phyloP scores from a whole-genome alignment of 1,139 yeast species.

The Protomyces macrosporus region DNA sequence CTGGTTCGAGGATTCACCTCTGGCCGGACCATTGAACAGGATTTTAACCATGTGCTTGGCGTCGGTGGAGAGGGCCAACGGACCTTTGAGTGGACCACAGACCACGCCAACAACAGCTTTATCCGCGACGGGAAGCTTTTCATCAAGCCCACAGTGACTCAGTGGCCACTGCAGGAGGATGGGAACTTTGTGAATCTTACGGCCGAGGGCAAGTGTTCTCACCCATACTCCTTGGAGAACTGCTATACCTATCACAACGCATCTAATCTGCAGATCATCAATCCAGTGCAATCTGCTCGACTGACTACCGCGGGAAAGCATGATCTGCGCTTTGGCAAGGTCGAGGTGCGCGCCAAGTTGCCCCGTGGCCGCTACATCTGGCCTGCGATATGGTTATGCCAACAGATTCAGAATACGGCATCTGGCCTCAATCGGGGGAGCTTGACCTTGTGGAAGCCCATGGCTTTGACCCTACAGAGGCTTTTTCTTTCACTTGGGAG shows the following conservation, averaged over 20 bases:
- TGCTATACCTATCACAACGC: slow-evolving; percentile 29
- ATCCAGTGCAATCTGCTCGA: slow-evolving; percentile 31
- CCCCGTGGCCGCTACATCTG: slow-evolving; percentile 32
- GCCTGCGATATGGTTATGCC: slow-evolving; percentile 33
- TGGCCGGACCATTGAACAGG: slow-evolving; percentile 14
- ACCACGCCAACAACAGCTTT: slow-evolving; percentile 27
- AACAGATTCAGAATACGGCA: slow-evolving; percentile 27
- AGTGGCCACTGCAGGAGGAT: slow-evolving; percentile 25
- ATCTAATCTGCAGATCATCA: slow-evolving; percentile 27
- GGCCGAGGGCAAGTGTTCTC: slow-evolving; percentile 28
- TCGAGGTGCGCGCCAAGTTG: slow-evolving; percentile 29
- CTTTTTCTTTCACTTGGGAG: neutral
- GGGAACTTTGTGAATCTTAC: slow-evolving; percentile 31
- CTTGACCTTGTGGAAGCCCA: slow-evolving; percentile 31
- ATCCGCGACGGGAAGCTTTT: slow-evolving; percentile 28
- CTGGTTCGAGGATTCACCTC: slow-evolving; percentile 26
- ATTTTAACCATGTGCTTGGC: slow-evolving; percentile 29
- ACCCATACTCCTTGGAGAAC: slow-evolving; percentile 4
- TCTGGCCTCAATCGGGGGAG: slow-evolving; percentile 32
- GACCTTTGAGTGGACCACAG: slow-evolving; percentile 31
- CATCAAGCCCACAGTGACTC: slow-evolving; percentile 30
- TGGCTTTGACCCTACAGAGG: slow-evolving; percentile 28
- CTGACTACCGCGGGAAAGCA: slow-evolving; percentile 29
- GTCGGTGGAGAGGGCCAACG: slow-evolving; percentile 32
- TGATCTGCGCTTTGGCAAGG: slow-evolving; percentile 28